Conservation (phyloP, 1,284 basidiomycete genomes). For the Cronartium quercuum region DNA sequence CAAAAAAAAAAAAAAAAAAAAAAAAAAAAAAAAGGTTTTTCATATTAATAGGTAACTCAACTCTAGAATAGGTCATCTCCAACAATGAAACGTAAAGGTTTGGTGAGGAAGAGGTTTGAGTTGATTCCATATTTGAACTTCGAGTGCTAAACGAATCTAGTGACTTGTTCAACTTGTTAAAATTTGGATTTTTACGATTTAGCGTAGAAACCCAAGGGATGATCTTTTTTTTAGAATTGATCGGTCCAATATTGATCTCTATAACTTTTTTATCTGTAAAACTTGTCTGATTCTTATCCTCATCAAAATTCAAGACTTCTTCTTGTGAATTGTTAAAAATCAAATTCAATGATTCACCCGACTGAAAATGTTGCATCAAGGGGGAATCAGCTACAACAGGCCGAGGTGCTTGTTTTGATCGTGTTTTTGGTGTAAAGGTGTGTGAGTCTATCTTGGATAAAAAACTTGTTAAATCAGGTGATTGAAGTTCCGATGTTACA, state of each 20-base stretch:
- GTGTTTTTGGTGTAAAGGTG: neutral
- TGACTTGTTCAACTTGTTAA: no score
- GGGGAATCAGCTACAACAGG: neutral
- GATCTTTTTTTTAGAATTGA: no score
- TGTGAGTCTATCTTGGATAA: neutral
- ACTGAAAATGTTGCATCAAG: neutral
- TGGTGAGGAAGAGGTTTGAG: neutral
- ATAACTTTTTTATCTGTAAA: no score
- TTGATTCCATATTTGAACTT: no score
- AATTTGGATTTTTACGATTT: neutral
- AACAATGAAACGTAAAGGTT: neutral
- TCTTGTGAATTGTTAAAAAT: no score
- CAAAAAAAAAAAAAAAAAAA: no score
- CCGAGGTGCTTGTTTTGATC: neutral
- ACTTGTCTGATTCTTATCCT: no score
- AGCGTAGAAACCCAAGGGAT: neutral
- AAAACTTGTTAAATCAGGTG: neutral
- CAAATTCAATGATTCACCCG: neutral
- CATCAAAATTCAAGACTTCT: no score
- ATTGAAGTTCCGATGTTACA: neutral
- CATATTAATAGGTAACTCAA: neutral
- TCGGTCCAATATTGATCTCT: no score
- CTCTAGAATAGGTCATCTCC: neutral
- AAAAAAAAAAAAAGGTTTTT: no score
- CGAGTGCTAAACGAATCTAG: no score